A percentile compares a stretch with the other conserved stretches of the same genome.
Conservation (phyloP, 208 protist species). For the Leishmania lainsoni region DNA sequence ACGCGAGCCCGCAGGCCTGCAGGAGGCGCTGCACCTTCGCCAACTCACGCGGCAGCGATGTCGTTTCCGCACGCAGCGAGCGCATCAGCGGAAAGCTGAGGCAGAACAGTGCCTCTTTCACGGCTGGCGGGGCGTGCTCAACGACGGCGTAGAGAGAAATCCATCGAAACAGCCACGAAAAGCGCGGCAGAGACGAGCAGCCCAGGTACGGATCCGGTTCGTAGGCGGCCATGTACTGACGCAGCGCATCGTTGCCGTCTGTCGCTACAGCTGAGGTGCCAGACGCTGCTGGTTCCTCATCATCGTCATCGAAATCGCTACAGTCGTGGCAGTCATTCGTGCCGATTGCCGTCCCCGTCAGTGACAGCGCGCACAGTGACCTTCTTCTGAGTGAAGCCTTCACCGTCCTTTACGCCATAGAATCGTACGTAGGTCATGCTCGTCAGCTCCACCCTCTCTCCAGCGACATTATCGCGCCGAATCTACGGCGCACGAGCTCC, state of each 20-base stretch:
- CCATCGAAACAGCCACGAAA: slow-evolving; percentile 33
- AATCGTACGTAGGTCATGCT: slow-evolving; percentile 37
- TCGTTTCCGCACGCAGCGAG: too few species aligned
- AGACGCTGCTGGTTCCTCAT: not conserved
- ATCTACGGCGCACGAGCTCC: slow-evolving; percentile 43
- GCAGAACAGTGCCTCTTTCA: slow-evolving; percentile 34
- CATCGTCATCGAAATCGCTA: not conserved
- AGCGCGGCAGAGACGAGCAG: slow-evolving; percentile 27
- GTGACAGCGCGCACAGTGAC: not conserved
- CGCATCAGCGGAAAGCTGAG: too few species aligned
- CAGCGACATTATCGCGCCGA: slow-evolving; percentile 35
- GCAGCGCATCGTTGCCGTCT: not conserved
- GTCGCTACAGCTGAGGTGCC: not conserved
- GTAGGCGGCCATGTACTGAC: slow-evolving; percentile 32
- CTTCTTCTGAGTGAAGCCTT: slow-evolving; percentile 13
- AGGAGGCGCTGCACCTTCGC: slow-evolving; percentile 15
- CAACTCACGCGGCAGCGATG: slow-evolving; percentile 21
- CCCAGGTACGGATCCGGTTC: slow-evolving; percentile 48
- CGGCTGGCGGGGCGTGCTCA: slow-evolving; percentile 21
- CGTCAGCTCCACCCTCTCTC: slow-evolving; percentile 14
- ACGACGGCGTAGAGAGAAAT: slow-evolving; percentile 37
- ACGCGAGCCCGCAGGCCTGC: slow-evolving; percentile 6
- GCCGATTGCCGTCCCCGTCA: not conserved
- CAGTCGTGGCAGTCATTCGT: not conserved
- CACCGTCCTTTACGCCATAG: slow-evolving; percentile 36